These are phyloP conservation scores for Barnettozyma vustinii DNA, from an alignment of 805 yeast genomes.

Conservation along the genomic window DNA sequence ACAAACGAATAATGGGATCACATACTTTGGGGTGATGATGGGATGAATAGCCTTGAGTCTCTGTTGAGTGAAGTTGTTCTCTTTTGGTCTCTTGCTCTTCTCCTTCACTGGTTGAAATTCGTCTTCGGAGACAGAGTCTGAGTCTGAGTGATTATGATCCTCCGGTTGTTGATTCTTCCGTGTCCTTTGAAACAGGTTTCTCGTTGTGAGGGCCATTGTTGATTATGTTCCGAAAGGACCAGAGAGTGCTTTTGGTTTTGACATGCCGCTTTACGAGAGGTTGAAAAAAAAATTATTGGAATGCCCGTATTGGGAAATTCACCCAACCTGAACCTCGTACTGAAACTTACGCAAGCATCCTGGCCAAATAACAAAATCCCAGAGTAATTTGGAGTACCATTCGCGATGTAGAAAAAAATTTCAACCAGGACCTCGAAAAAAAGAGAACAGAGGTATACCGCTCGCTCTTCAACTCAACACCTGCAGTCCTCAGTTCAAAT, in stretches of 20 bases:
- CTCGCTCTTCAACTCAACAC: background rate
- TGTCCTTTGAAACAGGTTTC: conserved; percentile 23
- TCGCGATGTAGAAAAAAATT: background rate
- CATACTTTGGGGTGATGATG: conserved; percentile 83
- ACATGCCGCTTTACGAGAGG: background rate
- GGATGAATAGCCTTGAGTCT: conserved; percentile 59
- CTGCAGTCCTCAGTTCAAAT: background rate
- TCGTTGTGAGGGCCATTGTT: conserved; percentile 20
- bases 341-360: conserved; percentile 7
- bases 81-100: conserved; percentile 61
- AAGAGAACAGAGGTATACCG: background rate
- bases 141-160: conserved; percentile 27
- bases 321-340: conserved; percentile 3
- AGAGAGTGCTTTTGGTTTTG: background rate
- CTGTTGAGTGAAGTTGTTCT: conserved; percentile 71
- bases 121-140: conserved; percentile 42
- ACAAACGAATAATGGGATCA: conserved; percentile 70
- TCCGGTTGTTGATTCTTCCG: conserved; percentile 3
- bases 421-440: background rate
- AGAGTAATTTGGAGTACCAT: conserved; percentile 11
- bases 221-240: background rate
- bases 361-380: too few species aligned
- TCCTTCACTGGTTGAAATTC: conserved; percentile 32
- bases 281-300: background rate
- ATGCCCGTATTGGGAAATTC: background rate